These are phyloP conservation scores for Fomitiporia mediterranea DNA, from an alignment of 1,284 basidiomycete genomes.

Conservation along the genomic window DNA sequence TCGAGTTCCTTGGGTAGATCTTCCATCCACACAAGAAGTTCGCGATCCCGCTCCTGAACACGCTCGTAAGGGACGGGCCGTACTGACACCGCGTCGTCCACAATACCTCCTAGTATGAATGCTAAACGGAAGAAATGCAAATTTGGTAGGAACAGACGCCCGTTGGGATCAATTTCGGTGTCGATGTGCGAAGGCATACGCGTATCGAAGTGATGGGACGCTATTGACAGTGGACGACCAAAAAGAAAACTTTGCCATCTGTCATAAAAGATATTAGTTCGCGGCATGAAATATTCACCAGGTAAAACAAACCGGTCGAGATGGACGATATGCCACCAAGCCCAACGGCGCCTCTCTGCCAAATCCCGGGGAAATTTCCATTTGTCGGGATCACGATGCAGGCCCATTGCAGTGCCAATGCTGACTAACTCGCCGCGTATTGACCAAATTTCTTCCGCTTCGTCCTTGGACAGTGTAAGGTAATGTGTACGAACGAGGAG, in stretches of 20 bases:
- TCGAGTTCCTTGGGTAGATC: conserved; percentile 64
- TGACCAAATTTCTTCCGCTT: conserved; percentile 76
- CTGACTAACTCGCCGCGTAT: conserved; percentile 68
- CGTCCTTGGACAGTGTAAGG: conserved; percentile 63
- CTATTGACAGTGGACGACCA: conserved; percentile 68
- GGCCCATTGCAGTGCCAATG: conserved; percentile 72
- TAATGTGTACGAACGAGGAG: conserved; percentile 66
- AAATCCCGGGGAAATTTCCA: conserved; percentile 61
- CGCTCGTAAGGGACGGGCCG: conserved; percentile 68
- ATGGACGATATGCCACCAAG: conserved; percentile 81
- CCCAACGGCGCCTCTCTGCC: conserved; percentile 74
- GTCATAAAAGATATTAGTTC: conserved; percentile 6
- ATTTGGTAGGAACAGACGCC: conserved; percentile 63
- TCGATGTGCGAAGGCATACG: conserved; percentile 63
- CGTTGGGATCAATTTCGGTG: conserved; percentile 51
- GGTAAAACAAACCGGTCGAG: conserved; percentile 55
- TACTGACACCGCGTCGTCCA: conserved; percentile 76
- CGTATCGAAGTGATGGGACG: conserved; percentile 77
- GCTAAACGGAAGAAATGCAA: conserved; percentile 70
- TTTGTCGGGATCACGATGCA: conserved; percentile 78
- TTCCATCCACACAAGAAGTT: conserved; percentile 67
- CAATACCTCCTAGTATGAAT: conserved; percentile 71
- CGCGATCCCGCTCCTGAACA: conserved; percentile 63
- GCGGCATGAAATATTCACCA: no score
- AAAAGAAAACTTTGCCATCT: conserved; percentile 85